Percentiles rank a stretch among this genome's conserved stretches.
Evolutionary conservation across 495 filamentous ascomycete genomes (phyloP).

Genomic region (Hypoxylon subgilvum): DNA sequence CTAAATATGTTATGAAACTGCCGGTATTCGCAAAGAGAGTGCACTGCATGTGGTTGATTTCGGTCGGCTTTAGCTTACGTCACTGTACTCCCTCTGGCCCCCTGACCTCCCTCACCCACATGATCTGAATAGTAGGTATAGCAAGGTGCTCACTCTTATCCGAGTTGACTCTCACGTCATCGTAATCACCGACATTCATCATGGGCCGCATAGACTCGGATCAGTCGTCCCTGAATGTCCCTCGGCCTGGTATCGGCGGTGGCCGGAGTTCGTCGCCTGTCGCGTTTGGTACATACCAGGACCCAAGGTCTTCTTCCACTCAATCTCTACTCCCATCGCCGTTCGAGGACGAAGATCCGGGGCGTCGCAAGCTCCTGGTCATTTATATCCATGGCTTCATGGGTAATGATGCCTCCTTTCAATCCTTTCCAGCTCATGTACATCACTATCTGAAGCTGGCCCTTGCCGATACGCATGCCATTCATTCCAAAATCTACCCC

Average conservation of each 20-base stretch:
- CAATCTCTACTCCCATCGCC: constrained; percentile 65
- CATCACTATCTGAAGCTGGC: constrained; percentile 75
- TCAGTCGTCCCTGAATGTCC: not conserved
- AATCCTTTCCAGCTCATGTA: constrained; percentile 84
- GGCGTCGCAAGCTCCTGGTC: constrained; percentile 70
- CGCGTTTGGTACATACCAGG: constrained; percentile 29
- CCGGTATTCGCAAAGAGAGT: not conserved
- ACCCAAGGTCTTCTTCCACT: constrained; percentile 67
- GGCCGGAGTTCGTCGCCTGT: constrained; percentile 1
- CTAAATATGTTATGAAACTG: constrained; percentile 1
- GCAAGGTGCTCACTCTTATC: not conserved
- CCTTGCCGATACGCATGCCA: constrained; percentile 72
- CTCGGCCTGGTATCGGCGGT: not conserved
- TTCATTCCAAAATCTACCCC: constrained; percentile 92
- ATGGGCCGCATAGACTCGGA: constrained; percentile 18
- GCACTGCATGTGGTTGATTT: not conserved
- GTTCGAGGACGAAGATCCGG: constrained; percentile 43
- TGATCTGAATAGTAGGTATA: not conserved
- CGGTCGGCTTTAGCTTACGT: constrained; percentile 18
- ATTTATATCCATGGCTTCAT: constrained; percentile 94
- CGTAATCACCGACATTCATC: not conserved
- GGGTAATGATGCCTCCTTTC: constrained; percentile 87
- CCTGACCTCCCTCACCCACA: constrained; percentile 3
- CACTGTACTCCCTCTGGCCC: constrained; percentile 21
- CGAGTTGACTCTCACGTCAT: not conserved